Conservation (phyloP, 2,329 filamentous ascomycete genomes). For the Ceratocystiopsis brevicomis region DNA sequence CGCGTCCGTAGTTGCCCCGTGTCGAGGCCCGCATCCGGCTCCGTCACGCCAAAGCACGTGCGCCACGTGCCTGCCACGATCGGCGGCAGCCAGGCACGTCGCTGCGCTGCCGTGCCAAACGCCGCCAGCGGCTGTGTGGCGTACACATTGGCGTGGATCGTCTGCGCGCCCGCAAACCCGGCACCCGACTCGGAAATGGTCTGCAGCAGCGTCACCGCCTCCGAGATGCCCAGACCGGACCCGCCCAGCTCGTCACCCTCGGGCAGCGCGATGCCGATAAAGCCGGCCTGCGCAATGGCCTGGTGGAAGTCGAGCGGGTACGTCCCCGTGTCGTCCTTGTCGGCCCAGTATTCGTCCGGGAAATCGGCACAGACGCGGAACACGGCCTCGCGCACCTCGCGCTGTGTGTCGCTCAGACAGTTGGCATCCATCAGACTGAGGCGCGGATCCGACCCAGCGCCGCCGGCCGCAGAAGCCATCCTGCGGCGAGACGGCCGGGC, state of each 20-base stretch:
- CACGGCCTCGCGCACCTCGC: constrained; percentile 6
- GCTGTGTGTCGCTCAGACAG: constrained; percentile 7
- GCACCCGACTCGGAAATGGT: constrained; percentile 57
- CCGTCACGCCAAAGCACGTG: constrained; percentile 70
- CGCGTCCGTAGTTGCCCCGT: constrained; percentile 51
- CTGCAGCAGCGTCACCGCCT: constrained; percentile 78
- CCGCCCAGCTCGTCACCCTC: constrained; percentile 46
- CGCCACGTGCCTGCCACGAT: constrained; percentile 55
- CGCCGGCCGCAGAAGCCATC: neutral
- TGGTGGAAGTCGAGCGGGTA: constrained; percentile 63
- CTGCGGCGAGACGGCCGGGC: neutral
- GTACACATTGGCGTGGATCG: constrained; percentile 49
- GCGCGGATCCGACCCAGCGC: constrained; percentile 1
- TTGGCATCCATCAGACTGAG: constrained; percentile 8
- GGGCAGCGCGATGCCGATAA: constrained; percentile 64
- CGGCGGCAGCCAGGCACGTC: constrained; percentile 43
- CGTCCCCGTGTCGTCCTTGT: constrained; percentile 40
- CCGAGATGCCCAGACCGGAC: constrained; percentile 56
- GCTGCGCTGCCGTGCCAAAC: constrained; percentile 49
- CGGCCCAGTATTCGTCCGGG: constrained; percentile 36
- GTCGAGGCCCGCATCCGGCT: constrained; percentile 63
- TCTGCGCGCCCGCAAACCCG: constrained; percentile 53
- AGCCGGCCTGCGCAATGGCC: constrained; percentile 54
- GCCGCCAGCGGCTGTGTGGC: constrained; percentile 57
- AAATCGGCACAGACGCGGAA: constrained; percentile 31